Percentiles rank a stretch among this genome's conserved stretches.
Evolutionary conservation across 2,329 filamentous ascomycete species (phyloP).

Genomic region (Neofusicoccum umdonicola): DNA sequence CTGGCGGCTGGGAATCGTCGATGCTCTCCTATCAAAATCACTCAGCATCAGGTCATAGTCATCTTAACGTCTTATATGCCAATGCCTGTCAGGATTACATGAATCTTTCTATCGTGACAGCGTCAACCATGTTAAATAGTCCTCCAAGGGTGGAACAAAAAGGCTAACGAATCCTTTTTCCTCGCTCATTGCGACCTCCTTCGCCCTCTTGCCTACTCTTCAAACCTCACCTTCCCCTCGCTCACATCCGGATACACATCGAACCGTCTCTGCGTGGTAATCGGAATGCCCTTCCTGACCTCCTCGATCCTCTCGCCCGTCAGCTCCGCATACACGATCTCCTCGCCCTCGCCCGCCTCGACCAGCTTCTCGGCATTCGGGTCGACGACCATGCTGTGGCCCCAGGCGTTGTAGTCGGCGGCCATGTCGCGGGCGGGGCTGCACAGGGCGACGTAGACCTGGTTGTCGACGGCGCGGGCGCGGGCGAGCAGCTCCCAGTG

Average conservation of each 20-base stretch:
- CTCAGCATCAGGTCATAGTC: too few species aligned
- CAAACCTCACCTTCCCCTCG: constrained; percentile 50
- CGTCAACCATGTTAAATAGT: too few species aligned
- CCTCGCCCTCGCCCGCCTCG: constrained; percentile 76
- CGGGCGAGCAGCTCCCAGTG: constrained; percentile 86
- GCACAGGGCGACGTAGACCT: constrained; percentile 90
- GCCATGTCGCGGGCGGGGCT: constrained; percentile 78
- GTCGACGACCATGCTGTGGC: constrained; percentile 84
- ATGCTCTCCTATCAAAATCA: too few species aligned
- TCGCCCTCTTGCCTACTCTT: constrained; percentile 28
- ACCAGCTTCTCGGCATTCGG: constrained; percentile 80
- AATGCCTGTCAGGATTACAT: too few species aligned
- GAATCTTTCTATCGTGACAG: too few species aligned
- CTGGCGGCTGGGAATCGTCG: too few species aligned
- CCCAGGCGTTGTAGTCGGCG: constrained; percentile 84
- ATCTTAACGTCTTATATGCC: too few species aligned
- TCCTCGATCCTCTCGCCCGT: constrained; percentile 67
- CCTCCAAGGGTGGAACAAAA: too few species aligned
- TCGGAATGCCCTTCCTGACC: constrained; percentile 77
- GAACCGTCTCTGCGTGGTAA: constrained; percentile 81
- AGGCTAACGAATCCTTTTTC: too few species aligned
- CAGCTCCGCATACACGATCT: constrained; percentile 71
- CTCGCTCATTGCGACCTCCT: neutral
- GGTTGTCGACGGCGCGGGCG: constrained; percentile 86
- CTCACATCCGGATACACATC: constrained; percentile 94